A percentile compares a stretch with the other conserved stretches of the same genome.
phyloP scores from a whole-genome alignment of 2,329 filamentous ascomycete species.

The Ophiocordyceps camponoti-saundersi region DNA sequence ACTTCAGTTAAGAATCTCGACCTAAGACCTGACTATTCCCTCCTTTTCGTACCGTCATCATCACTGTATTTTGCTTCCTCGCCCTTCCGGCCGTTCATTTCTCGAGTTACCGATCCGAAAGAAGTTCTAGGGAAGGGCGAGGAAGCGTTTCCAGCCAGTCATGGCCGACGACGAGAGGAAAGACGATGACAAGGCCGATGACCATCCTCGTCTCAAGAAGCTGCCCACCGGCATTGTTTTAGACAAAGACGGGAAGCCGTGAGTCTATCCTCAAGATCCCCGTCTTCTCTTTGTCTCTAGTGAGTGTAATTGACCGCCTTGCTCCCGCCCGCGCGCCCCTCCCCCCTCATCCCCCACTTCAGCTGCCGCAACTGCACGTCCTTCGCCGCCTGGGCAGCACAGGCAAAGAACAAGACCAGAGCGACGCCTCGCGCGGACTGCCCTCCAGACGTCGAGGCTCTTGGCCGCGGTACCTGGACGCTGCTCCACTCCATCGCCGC shows the following conservation, averaged over 20 bases:
- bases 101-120: not conserved
- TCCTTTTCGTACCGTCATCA: no score
- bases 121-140: not conserved
- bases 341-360: not conserved
- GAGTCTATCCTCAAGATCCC: no score
- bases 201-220: conserved; percentile 28
- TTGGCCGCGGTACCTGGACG: conserved; percentile 85
- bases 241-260: conserved; percentile 75
- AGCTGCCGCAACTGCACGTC: conserved; percentile 18
- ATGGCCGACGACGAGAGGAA: conserved; percentile 22
- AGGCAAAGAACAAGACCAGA: conserved; percentile 10
- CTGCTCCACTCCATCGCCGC: conserved; percentile 85
- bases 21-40: no score
- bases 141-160: not conserved
- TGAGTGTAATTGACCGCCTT: not conserved
- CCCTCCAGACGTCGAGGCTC: conserved; percentile 73
- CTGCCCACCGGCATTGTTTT: conserved; percentile 58
- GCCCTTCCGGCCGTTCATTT: no score
- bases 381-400: conserved; percentile 11
- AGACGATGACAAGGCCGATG: conserved; percentile 5
- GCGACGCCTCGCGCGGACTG: conserved; percentile 45
- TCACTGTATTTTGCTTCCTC: no score
- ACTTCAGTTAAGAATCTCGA: no score
- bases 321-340: not conserved
- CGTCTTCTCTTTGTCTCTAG: not conserved